Base-by-base conservation (phyloP, 257 asterid species). In the Penstemon barbatus region DNA sequence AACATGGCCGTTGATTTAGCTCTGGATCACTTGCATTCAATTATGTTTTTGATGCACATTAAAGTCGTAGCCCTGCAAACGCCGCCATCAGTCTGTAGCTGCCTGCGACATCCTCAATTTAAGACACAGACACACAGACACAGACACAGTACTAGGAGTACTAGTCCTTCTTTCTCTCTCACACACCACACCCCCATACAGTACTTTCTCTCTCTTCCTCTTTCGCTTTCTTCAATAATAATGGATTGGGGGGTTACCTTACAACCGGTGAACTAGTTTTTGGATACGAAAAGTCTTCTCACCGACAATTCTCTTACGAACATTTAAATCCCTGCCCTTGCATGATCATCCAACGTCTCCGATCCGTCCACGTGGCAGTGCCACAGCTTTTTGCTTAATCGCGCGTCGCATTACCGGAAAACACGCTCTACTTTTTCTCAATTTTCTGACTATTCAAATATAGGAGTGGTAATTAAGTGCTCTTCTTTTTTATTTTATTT, bases 31-130 rank as follows among this genome's bases (percentile, higher is more conserved):
- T 55, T 77, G 79, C 74, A 68, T 79, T 78, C 60, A 73, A 64
- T 80, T 71, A 59, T 70, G 50, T 53, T 15, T 71, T 73, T 39
- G 81, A 61, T 73, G 84, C 93, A 87, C 33, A 1, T 83, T 92
- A 85, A 89, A 83, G 77, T 85, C 80, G 76, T 89, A 77, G 90
- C 80, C 71, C 95, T 89, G 92, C 90, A 87, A 85, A 87, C 93
- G 97, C 97, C 96, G 97, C 96, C 97, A 82, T 76, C 79, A 75
- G 89, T 77, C 85, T 75, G 91, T 83, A 25, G 33, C 33, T 25
- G 33, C 33, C 82, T 80, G 80, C 81, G 57, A 85, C 33, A 25
- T 25, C 92, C 87, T 83, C 85, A 80, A 89, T 85, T 87, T 78
- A 87, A 82, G 87, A 75, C 85, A 71, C 53, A 76, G 82, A 77